Evolutionary conservation across 2,329 filamentous ascomycete genomes (phyloP).

Genomic region (Niveomyces coronatus): DNA sequence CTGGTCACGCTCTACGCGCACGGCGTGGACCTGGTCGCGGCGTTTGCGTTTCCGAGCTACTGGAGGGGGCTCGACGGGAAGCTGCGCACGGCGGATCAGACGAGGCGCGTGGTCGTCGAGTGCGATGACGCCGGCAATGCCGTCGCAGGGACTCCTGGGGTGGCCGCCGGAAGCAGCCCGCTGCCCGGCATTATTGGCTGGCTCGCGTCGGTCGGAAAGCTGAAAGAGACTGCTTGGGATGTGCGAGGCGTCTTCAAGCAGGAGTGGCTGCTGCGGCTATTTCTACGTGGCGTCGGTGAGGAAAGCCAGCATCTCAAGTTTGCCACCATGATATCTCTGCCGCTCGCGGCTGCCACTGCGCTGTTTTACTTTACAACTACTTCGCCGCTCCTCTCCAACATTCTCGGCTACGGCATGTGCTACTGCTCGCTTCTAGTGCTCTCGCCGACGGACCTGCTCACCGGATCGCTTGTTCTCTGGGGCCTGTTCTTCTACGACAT

Average conservation of each 20-base stretch:
- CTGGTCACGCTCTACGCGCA: conserved; percentile 68
- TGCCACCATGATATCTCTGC: conserved; percentile 44
- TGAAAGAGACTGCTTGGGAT: conserved; percentile 32
- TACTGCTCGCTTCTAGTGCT: conserved; percentile 75
- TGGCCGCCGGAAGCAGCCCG: conserved; percentile 16
- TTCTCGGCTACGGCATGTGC: conserved; percentile 78
- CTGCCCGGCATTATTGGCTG: conserved; percentile 24
- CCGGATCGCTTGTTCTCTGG: conserved; percentile 64
- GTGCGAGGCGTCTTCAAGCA: conserved; percentile 38
- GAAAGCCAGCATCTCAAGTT: conserved; percentile 43
- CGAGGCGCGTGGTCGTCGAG: conserved; percentile 26
- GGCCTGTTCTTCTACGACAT: conserved; percentile 94
- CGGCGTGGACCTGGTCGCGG: conserved; percentile 49
- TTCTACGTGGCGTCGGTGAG: conserved; percentile 39
- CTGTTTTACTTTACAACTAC: conserved; percentile 58
- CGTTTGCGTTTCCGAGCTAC: conserved; percentile 62
- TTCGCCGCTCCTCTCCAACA: conserved; percentile 58
- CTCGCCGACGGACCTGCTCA: conserved; percentile 80
- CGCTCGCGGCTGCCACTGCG: conserved; percentile 43
- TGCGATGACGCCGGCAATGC: conserved; percentile 25
- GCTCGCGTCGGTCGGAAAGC: conserved; percentile 20
- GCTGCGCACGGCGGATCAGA: conserved; percentile 36
- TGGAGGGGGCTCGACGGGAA: conserved; percentile 42
- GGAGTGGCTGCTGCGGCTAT: conserved; percentile 40
- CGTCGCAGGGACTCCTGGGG: conserved; percentile 15